Evolutionary conservation across 352 stramenopile species (phyloP).

Genomic region (Stephanocyclus meneghinianus): DNA sequence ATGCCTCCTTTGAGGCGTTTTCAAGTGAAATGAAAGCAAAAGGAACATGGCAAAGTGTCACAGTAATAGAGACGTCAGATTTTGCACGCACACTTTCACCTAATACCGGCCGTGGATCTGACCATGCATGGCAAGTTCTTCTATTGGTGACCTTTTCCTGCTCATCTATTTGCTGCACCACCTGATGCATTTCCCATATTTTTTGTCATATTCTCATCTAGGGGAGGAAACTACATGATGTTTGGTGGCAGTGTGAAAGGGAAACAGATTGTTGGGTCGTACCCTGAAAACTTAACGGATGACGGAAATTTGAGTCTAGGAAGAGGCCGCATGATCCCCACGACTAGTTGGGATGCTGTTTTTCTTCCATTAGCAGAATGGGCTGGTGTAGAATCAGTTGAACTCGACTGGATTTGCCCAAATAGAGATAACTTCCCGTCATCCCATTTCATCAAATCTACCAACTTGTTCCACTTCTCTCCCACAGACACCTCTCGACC

Average conservation of each 20-base stretch:
- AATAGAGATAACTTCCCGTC: conserved; percentile 55
- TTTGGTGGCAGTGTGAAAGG: conserved; percentile 68
- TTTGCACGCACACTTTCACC: conserved; percentile 77
- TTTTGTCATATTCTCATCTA: conserved; percentile 6
- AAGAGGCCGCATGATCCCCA: conserved; percentile 73
- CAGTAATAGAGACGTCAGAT: conserved; percentile 64
- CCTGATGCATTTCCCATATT: not conserved
- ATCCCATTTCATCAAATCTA: conserved; percentile 33
- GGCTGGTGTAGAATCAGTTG: conserved; percentile 55
- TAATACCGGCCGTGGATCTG: conserved; percentile 65
- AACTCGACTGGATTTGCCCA: conserved; percentile 60
- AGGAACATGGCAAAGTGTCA: conserved; percentile 61
- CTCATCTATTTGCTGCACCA: not conserved
- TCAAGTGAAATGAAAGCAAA: conserved; percentile 64
- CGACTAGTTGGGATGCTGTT: conserved; percentile 71
- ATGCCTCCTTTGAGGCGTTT: conserved; percentile 67
- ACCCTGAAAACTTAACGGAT: conserved; percentile 70
- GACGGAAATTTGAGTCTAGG: conserved; percentile 54
- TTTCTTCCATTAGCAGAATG: conserved; percentile 68
- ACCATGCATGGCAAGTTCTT: conserved; percentile 66
- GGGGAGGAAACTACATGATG: conserved; percentile 71
- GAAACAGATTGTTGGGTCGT: conserved; percentile 66
- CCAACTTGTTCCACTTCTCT: conserved; percentile 26
- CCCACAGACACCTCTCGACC: too few species aligned
- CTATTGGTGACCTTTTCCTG: not conserved